Conservation (phyloP, 306 rosid species). For the Corylus avellana region DNA sequence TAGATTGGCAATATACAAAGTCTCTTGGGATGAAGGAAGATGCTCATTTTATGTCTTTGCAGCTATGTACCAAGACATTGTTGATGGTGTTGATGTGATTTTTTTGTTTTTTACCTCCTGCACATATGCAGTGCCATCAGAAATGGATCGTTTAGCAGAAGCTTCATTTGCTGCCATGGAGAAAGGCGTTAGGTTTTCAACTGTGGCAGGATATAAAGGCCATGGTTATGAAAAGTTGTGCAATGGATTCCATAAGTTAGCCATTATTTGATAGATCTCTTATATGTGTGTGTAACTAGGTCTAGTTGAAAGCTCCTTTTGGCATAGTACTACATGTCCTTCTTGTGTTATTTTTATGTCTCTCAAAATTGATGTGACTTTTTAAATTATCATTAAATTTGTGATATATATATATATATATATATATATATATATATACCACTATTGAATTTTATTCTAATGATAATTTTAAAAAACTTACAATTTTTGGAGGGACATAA, state of each 20-base stretch:
- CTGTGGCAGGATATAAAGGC: constrained; percentile 17
- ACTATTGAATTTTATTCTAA: no score
- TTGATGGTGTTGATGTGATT: constrained; percentile 41
- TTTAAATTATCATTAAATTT: no score
- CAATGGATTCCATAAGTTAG: constrained; percentile 33
- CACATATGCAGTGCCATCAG: constrained; percentile 12
- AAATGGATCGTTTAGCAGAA: constrained; percentile 30
- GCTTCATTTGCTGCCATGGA: constrained; percentile 43
- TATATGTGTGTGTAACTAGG: no score
- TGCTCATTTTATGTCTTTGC: constrained; percentile 41
- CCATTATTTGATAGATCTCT: background rate
- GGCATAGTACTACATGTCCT: no score
- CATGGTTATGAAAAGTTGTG: constrained; percentile 12
- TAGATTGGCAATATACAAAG: constrained; percentile 33
- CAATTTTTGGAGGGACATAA: no score
- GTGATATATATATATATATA: no score
- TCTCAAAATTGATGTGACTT: no score
- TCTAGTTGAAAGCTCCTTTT: no score
- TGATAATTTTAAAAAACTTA: no score
- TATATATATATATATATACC: no score
- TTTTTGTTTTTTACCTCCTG: constrained; percentile 26
- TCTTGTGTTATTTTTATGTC: no score
- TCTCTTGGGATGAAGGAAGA: constrained; percentile 39
- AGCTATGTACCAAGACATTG: constrained; percentile 32
- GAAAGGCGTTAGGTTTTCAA: constrained; percentile 32